These are phyloP conservation scores for Ogataea hybrid DNA, from an alignment of 1,139 yeast genomes.

Conservation along the genomic window DNA sequence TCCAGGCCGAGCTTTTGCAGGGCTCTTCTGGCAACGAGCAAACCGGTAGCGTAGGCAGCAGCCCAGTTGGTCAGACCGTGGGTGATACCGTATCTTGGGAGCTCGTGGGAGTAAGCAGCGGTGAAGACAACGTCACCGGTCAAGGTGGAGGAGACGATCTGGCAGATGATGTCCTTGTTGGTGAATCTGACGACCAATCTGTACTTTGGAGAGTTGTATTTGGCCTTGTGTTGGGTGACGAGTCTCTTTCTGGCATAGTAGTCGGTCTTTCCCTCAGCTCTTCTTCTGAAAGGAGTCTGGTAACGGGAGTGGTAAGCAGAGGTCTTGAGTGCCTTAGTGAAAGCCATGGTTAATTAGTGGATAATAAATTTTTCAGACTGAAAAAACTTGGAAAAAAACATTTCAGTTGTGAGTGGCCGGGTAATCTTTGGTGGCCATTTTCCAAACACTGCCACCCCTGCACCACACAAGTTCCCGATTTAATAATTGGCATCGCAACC, in stretches of 20 bases:
- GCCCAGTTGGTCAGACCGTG: conserved; percentile 99
- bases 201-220: conserved; percentile 99
- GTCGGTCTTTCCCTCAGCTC: conserved; percentile 99
- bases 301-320: conserved; percentile 98
- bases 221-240: conserved; percentile 99
- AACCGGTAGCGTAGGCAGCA: conserved; percentile 99
- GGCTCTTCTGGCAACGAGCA: conserved; percentile 98
- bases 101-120: conserved; percentile 99
- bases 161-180: conserved; percentile 99
- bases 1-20: conserved; percentile 97
- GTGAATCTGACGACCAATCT: conserved; percentile 99
- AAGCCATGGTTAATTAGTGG: conserved; percentile 55
- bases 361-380: conserved; percentile 8
- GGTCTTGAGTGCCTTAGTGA: conserved; percentile 69
- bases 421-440: conserved; percentile 6
- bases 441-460: conserved; percentile 1
- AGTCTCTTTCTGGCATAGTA: conserved; percentile 99
- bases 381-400: conserved; percentile 3
- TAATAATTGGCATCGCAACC: conserved; percentile 1
- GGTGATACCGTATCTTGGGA: conserved; percentile 95
- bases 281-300: conserved; percentile 99
- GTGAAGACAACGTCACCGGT: conserved; percentile 95
- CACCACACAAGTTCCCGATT: conserved; percentile 5
- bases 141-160: conserved; percentile 93
- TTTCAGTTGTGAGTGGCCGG: conserved; percentile 15